Base-by-base conservation (phyloP, 495 filamentous ascomycete species). In the Penicillium coprophilum region DNA sequence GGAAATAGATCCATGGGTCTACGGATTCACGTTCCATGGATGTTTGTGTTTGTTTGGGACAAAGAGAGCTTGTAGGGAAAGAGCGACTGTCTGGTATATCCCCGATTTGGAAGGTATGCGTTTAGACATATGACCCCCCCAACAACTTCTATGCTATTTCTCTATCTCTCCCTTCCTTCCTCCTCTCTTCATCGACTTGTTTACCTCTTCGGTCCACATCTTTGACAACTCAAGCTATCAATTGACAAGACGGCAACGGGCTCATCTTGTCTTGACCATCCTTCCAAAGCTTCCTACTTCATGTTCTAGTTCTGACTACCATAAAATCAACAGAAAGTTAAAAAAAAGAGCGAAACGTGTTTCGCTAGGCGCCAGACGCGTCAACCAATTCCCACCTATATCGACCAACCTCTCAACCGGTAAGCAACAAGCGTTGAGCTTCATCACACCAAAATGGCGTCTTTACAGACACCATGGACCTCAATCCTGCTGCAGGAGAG, bases 401-500 rank as follows among this genome's bases (percentile, higher is more conserved):
- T 46, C 15, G 2, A 17, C 43, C 20, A n/a, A 27, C 19, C 21
- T 27, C 12, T 1, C 3, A 12, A 28, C 2, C 15, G 15, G 3
- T 36, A 46, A 46, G 11, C 43, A n/a, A 15, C 43, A 46, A n/a
- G 4, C 15, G 19, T 31, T n/a, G 4, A 17, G 8, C 6, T 17
- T 34, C 23, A 34, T 11, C 8, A 4, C 17, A 23, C 20, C 8
- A 31, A 3, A 24, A 55, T 55, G 53, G 53, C 27, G 30, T 15
- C 53, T 30, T 15, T 19, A 11, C 32, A 47, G 44, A 55, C 53
- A 1, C 53, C 53, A 0, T 40, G 43, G 43, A 55, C 44, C 1
- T 31, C 44, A 1, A 23, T 55, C 13, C 46, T 60, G 11, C 13
- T 60, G 8, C 57, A 60, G 21, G 39, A 31, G 17, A 54, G 51